Conservation (phyloP, 2,329 filamentous ascomycete genomes). For the Monosporascus ibericus region DNA sequence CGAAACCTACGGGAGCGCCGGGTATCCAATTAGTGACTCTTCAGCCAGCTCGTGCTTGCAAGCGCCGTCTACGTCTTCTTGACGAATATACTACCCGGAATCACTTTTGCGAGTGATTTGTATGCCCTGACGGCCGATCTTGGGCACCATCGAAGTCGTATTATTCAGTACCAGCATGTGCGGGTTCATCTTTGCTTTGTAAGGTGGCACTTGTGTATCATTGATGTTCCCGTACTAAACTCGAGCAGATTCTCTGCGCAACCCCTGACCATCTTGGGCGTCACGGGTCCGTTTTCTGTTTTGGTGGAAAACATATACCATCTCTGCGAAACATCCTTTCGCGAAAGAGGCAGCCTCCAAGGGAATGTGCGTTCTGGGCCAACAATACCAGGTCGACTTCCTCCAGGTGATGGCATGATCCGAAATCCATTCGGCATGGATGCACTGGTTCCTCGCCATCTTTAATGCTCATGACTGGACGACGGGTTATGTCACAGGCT, state of each 20-base stretch:
- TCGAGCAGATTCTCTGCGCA: constrained; percentile 47
- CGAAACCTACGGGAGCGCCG: constrained; percentile 40
- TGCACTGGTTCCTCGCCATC: constrained; percentile 57
- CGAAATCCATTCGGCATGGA: constrained; percentile 59
- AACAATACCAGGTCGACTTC: constrained; percentile 44
- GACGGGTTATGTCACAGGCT: constrained; percentile 63
- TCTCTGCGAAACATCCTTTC: constrained; percentile 48
- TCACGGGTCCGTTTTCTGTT: constrained; percentile 62
- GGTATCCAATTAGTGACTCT: constrained; percentile 48
- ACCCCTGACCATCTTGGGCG: constrained; percentile 58
- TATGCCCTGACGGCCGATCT: constrained; percentile 53
- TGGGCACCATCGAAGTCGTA: constrained; percentile 63
- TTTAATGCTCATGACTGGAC: constrained; percentile 66
- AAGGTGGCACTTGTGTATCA: constrained; percentile 14
- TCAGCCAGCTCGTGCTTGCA: constrained; percentile 59
- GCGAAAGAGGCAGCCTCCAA: constrained; percentile 29
- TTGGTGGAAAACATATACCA: constrained; percentile 60
- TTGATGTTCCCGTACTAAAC: background rate
- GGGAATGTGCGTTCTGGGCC: background rate
- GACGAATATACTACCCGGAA: constrained; percentile 59
- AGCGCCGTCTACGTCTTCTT: constrained; percentile 63
- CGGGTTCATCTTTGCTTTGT: constrained; percentile 57
- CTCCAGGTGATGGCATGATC: constrained; percentile 65
- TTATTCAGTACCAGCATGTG: constrained; percentile 61
- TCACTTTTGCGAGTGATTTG: constrained; percentile 61